These are phyloP conservation scores for Phytophthora sp. DNA, from an alignment of 352 stramenopile species.

Conservation along the genomic window DNA sequence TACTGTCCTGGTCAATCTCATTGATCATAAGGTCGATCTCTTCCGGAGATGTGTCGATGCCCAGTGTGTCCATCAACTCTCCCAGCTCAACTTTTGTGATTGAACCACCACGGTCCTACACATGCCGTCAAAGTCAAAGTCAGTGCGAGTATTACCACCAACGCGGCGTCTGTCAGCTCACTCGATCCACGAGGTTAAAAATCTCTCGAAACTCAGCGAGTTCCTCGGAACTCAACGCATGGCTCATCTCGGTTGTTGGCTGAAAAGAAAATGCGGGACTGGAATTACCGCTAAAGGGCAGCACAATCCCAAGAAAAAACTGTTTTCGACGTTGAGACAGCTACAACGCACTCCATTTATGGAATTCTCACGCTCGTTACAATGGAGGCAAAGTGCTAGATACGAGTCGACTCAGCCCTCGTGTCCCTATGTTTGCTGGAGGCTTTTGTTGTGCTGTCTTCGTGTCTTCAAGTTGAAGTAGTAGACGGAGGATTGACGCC, in stretches of 20 bases:
- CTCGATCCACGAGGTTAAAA: slow-evolving; percentile 94
- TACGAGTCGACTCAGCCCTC: slow-evolving; percentile 12
- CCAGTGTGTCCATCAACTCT: slow-evolving; percentile 94
- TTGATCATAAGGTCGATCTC: slow-evolving; percentile 96
- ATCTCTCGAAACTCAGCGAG: slow-evolving; percentile 94
- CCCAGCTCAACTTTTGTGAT: slow-evolving; percentile 95
- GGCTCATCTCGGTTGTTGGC: slow-evolving; percentile 48
- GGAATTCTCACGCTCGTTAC: slow-evolving; percentile 9
- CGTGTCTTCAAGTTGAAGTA: too few relatives aligned
- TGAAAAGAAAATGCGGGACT: neutral
- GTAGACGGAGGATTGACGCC: neutral
- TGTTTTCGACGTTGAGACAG: slow-evolving; percentile 22
- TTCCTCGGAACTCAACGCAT: slow-evolving; percentile 79
- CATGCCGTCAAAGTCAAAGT: neutral
- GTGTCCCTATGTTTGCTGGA: neutral
- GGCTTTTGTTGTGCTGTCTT: too few relatives aligned
- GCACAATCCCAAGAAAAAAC: slow-evolving; percentile 26
- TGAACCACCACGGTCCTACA: slow-evolving; percentile 89
- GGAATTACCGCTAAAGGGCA: neutral
- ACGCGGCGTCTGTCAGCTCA: too few relatives aligned
- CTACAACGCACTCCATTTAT: slow-evolving; percentile 22
- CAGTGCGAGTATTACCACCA: neutral
- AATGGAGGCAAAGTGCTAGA: slow-evolving; percentile 8
- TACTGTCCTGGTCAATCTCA: slow-evolving; percentile 95
- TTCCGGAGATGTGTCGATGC: slow-evolving; percentile 92